Evolutionary conservation across 2,329 filamentous ascomycete species (phyloP).

Genomic region (Aspergillus fijiensis): DNA sequence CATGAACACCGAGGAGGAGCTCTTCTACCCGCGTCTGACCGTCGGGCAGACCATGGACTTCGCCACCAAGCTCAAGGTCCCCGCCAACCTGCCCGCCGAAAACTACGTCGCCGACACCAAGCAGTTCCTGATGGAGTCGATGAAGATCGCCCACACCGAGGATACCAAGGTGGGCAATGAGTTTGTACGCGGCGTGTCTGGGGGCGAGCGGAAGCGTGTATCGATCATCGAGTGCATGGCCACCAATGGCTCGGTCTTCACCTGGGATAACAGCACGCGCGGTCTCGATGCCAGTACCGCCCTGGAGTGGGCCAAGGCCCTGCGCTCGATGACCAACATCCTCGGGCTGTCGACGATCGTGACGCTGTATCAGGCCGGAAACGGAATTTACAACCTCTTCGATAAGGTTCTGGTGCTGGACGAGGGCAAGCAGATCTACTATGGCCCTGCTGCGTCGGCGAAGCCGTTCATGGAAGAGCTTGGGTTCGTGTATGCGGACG

Average conservation of each 20-base stretch:
- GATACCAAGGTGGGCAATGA: conserved; percentile 67
- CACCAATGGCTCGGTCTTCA: conserved; percentile 55
- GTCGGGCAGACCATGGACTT: conserved; percentile 56
- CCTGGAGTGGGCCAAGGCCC: conserved; percentile 55
- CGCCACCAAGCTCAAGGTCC: conserved; percentile 64
- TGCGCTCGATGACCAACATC: conserved; percentile 61
- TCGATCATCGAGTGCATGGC: conserved; percentile 63
- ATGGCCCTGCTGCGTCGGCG: conserved; percentile 59
- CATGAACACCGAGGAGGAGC: conserved; percentile 54
- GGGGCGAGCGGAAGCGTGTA: conserved; percentile 66
- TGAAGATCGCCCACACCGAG: conserved; percentile 57
- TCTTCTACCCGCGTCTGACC: conserved; percentile 52
- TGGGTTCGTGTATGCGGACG: conserved; percentile 61
- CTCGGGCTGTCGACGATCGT: conserved; percentile 58
- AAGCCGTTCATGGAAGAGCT: conserved; percentile 63
- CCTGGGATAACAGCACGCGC: conserved; percentile 65
- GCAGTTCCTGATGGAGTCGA: conserved; percentile 55
- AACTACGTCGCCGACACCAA: conserved; percentile 49
- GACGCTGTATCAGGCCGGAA: conserved; percentile 65
- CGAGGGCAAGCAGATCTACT: conserved; percentile 63
- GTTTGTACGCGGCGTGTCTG: conserved; percentile 62
- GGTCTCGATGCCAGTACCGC: conserved; percentile 64
- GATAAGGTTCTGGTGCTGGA: conserved; percentile 67
- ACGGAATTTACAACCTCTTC: conserved; percentile 65
- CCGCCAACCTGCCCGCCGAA: conserved; percentile 66